Evolutionary conservation across 805 yeast genomes (phyloP), one percentile per base, ranked within the genome.

Genomic region (Nakazawaea wyomingensis): DNA sequence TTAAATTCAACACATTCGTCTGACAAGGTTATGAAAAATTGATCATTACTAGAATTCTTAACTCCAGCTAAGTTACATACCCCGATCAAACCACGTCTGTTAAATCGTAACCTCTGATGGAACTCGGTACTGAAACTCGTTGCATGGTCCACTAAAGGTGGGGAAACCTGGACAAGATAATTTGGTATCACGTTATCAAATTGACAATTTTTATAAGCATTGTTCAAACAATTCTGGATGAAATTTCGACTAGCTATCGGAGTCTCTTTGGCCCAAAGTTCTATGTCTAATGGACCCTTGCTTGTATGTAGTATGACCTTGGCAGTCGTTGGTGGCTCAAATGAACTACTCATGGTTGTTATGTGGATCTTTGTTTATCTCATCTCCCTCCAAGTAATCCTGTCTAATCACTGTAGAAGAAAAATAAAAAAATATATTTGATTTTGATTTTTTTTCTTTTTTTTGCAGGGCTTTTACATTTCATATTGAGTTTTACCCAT

Each of bases 201-300:
- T 30, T 49, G 48, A 41, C 64, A 54, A 11, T 68, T 71, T 37
- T 58, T 57, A 52, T 68, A 79, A 31, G 51, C 53, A 8, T 71
- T 69, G 45, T 71, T 60, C 13, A 67, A 33, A 49, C 83, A 74
- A 29, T 64, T 65, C 39, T 66, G 64, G n/a, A 84, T 54, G 50
- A 84, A 82, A 30, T 54, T 52, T 28, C 68, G 53, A 24, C 72
- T 54, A 1, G 78, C 68, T 0, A 49, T 47, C 0, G 89, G 88
- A 3, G 74, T 59, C 54, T 85, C 87, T 50, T 76, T 76, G 10
- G 89, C 85, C 80, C 83, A 85, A 5, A 84, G 56, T 45, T 79
- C 89, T 1, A 83, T 57, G 20, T 70, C 76, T 0, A 84, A 58
- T 3, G 65, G 60, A 0, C 91, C 91, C 43, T 76, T 78, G 2